Evolutionary conservation across 2,329 filamentous ascomycete species (phyloP), one percentile per base, ranked within the genome.

Genomic region (Emmonsia crescens): DNA sequence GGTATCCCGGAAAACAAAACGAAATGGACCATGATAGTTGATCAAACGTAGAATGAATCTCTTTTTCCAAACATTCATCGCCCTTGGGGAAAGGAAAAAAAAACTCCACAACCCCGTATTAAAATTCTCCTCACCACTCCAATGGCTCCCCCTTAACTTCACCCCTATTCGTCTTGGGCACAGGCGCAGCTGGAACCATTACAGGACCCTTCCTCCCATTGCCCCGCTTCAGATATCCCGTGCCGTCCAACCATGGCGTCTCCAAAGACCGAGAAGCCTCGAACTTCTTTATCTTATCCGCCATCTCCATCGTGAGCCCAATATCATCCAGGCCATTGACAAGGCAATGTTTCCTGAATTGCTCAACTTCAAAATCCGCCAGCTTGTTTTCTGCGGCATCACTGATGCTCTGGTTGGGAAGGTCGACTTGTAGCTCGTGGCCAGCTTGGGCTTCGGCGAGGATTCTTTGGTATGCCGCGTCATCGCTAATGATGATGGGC

Each of bases 301-400:
- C 91, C 77, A 89, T 84, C 78, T 95, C 89, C 82, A 96, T 90
- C 5, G 93, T 97, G 66, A 97, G 78, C 42, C 93, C 93, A 70
- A 97, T 97, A 69, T 97, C 94, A 73, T 97, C 93, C 10, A 97
- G 85, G 0, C 93, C 93, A 72, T 97, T 96, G 70, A 96, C 76
- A 58, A 97, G 79, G 76, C 93, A 97, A 78, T 97, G 91, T 78
- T 95, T 96, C 73, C 91, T 82, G 81, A 97, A 97, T 77, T 89
- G 85, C 73, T 97, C 93, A 5, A 96, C 89, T 0, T 96, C 88
- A 71, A 97, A 97, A 48, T 77, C 76, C 71, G 87, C 87, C 60
- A 97, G 83, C 67, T 85, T 83, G 64, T 85, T 85, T 66, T 93
- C 93, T 21, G 82, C 77, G 0, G 84, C 85, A 66, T 89, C 86